A percentile compares a stretch with the other conserved stretches of the same genome.
These are phyloP conservation scores for Candida xiaguanensis DNA, from an alignment of 805 yeast species.

Conservation along the genomic window DNA sequence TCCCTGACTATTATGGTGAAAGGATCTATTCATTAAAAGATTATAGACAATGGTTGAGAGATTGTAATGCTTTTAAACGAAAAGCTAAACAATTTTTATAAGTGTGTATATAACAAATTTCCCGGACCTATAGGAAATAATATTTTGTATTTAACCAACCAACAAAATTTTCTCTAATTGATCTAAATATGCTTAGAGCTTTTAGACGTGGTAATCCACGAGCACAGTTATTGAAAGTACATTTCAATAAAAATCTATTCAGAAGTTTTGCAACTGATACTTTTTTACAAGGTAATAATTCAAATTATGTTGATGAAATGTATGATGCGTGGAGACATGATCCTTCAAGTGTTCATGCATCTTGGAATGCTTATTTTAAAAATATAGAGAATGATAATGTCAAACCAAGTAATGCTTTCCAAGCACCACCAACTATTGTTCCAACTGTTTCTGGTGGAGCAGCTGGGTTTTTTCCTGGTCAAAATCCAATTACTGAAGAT, in stretches of 20 bases:
- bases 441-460: conserved; percentile 80
- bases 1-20: conserved; percentile 98
- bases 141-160: conserved; percentile 3
- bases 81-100: conserved; percentile 63
- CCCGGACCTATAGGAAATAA: conserved; percentile 7
- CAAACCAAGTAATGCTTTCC: conserved; percentile 72
- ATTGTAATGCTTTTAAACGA: conserved; percentile 85
- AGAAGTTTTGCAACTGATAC: conserved; percentile 53
- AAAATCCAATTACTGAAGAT: conserved; percentile 49
- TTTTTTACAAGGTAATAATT: conserved; percentile 79
- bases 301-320: conserved; percentile 96
- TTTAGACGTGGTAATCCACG: conserved; percentile 36
- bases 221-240: conserved; percentile 28
- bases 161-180: conserved; percentile 1
- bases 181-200: conserved; percentile 38
- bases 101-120: not conserved
- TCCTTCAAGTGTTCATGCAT: conserved; percentile 86
- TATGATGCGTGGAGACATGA: conserved; percentile 90
- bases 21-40: conserved; percentile 81
- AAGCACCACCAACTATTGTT: conserved; percentile 87
- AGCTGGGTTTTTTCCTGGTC: conserved; percentile 59
- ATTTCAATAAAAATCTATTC: conserved; percentile 3
- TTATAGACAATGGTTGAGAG: conserved; percentile 95
- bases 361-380: conserved; percentile 96
- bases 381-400: conserved; percentile 72